phyloP scores from a whole-genome alignment of 2,329 filamentous ascomycete species.

The Epicoccum sorghinum region DNA sequence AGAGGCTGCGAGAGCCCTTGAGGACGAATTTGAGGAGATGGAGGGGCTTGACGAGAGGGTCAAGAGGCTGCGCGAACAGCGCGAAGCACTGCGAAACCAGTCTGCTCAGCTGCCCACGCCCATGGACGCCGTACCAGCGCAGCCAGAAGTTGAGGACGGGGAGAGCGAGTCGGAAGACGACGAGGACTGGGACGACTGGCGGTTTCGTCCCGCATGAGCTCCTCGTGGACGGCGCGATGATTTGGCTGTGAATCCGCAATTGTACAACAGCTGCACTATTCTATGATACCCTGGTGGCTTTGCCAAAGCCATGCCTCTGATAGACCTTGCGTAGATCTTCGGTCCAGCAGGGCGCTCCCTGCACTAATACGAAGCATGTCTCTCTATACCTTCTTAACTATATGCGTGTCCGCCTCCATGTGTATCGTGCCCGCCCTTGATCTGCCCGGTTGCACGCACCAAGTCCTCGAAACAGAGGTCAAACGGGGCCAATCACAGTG shows the following conservation, averaged over 20 bases:
- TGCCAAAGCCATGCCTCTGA: not conserved
- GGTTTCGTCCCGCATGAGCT: conserved; percentile 43
- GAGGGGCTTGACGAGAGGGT: conserved; percentile 55
- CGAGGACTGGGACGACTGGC: conserved; percentile 48
- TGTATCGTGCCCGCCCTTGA: not conserved
- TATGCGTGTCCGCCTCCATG: not conserved
- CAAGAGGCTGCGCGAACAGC: conserved; percentile 52
- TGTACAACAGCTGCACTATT: conserved; percentile 9
- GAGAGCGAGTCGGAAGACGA: conserved; percentile 44
- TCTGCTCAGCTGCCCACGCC: conserved; percentile 18
- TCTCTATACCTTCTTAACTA: not conserved
- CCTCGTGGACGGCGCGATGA: conserved; percentile 4
- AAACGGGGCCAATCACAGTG: conserved; percentile 11
- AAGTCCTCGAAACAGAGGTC: not conserved
- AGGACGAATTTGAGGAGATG: conserved; percentile 60
- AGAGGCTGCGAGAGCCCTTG: conserved; percentile 52
- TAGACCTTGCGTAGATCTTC: conserved; percentile 3
- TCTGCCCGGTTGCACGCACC: conserved; percentile 2
- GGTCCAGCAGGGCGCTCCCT: conserved; percentile 10
- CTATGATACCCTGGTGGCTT: conserved; percentile 15
- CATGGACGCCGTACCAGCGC: conserved; percentile 9
- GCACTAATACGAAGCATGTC: conserved; percentile 7
- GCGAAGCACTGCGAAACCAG: conserved; percentile 50
- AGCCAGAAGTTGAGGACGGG: conserved; percentile 22
- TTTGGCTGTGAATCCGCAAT: not conserved